phyloP scores from a whole-genome alignment of 2,329 filamentous ascomycete species.

The Verticillium klebahnii region DNA sequence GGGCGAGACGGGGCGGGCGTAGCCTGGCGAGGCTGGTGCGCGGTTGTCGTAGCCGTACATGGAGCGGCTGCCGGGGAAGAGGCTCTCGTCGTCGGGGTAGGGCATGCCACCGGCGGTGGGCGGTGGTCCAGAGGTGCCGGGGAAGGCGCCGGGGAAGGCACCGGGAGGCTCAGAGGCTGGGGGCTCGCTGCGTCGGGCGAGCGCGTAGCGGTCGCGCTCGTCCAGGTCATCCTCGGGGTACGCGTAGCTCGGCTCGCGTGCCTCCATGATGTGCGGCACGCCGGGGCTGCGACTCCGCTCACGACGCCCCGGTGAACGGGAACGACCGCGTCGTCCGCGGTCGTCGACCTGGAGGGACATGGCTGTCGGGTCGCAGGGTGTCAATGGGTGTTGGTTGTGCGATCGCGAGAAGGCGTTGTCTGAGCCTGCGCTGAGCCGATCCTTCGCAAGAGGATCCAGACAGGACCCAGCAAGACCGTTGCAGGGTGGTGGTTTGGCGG shows the following conservation, averaged over 20 bases:
- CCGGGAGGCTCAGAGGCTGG: constrained; percentile 15
- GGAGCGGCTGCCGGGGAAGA: constrained; percentile 30
- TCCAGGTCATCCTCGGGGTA: constrained; percentile 38
- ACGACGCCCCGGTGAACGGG: constrained; percentile 39
- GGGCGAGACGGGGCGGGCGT: constrained; percentile 21
- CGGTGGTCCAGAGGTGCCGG: constrained; percentile 15
- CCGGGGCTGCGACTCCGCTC: constrained; percentile 28
- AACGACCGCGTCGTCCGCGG: constrained; percentile 37
- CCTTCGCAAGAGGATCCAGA: not conserved
- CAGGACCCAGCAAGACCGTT: not conserved
- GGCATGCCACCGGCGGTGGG: constrained; percentile 20
- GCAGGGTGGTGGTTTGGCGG: not conserved
- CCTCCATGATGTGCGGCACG: constrained; percentile 28
- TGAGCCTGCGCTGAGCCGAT: too few species aligned
- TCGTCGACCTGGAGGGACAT: constrained; percentile 51
- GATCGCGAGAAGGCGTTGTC: not conserved
- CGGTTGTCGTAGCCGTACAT: constrained; percentile 35
- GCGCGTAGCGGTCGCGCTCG: constrained; percentile 26
- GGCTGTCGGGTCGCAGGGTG: constrained; percentile 3
- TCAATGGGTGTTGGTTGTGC: not conserved
- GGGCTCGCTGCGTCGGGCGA: constrained; percentile 23
- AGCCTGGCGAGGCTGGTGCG: not conserved
- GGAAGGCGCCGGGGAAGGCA: constrained; percentile 23
- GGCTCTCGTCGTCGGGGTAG: constrained; percentile 34
- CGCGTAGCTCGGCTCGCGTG: constrained; percentile 36